Percentiles rank a stretch among this genome's conserved stretches.
These are phyloP conservation scores for Ophiorrhiza pumila DNA, from an alignment of 257 asterid genomes.

Conservation along the genomic window DNA sequence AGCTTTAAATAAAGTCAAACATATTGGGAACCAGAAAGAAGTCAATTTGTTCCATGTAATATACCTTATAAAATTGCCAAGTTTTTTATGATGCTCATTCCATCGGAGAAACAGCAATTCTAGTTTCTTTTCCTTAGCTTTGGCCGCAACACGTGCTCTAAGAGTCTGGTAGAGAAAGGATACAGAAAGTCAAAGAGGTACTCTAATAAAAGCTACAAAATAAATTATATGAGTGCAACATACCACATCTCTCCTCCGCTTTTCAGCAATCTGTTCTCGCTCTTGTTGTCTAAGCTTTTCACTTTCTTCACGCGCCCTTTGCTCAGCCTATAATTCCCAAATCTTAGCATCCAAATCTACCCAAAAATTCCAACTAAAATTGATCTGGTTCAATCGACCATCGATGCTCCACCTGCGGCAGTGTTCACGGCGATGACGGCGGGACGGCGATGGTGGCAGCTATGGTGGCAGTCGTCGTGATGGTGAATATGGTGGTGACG, in stretches of 20 bases:
- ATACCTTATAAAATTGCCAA: constrained; percentile 97
- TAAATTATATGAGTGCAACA: constrained; percentile 24
- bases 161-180: constrained; percentile 53
- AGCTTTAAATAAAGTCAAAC: not conserved
- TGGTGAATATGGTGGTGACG: too few relatives aligned
- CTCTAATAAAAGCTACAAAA: not conserved
- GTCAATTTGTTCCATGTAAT: constrained; percentile 14
- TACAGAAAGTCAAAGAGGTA: constrained; percentile 7
- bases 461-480: too few relatives aligned
- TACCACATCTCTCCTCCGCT: constrained; percentile 90
- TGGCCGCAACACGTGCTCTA: constrained; percentile 94
- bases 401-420: too few relatives aligned
- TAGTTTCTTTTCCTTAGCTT: constrained; percentile 94
- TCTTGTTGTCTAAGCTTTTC: constrained; percentile 88
- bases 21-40: not conserved
- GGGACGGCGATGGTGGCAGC: too few relatives aligned
- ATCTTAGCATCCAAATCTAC: too few relatives aligned
- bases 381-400: too few relatives aligned
- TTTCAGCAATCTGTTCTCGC: constrained; percentile 85
- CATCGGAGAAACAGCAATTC: constrained; percentile 94
- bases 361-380: too few relatives aligned
- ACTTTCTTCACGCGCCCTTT: constrained; percentile 91
- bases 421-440: too few relatives aligned
- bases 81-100: constrained; percentile 96
- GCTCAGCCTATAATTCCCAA: constrained; percentile 93